Evolutionary conservation across 352 stramenopile species (phyloP), one percentile per base, ranked within the genome.

Genomic region (Phytopythium delawarense): DNA sequence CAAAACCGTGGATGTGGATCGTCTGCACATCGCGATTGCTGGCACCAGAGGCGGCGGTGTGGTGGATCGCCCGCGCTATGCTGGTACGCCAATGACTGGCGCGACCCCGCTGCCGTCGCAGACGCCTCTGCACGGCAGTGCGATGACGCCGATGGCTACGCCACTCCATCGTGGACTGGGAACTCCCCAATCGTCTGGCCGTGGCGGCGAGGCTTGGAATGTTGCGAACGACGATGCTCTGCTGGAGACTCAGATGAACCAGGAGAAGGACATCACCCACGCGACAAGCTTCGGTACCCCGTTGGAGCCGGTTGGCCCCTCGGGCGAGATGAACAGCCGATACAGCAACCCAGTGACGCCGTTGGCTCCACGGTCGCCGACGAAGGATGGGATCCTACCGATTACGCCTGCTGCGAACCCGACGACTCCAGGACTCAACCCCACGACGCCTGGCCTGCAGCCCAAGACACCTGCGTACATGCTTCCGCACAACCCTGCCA

Each of bases 231-330:
- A 96, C 63, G 87, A 96, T 50, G 84, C 84, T 11, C 54, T 96
- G 32, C 64, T 96, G 15, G 87, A 96, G 60, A 92, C 85, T 8
- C 86, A 96, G 32, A 84, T 94, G 76, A 94, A 94, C 63, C 87
- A 96, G 59, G 87, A 96, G 63, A 92, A 92, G 65, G 87, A 96
- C 64, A 93, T 96, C 66, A 92, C 87, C 23, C 87, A 96, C 59
- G 87, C 87, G 30, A 93, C 83, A 20, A 96, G 77, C 64, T 96
- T 96, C 52, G 87, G 87, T 11, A 88, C 85, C 20, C 87, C 87
- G 16, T 61, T 96, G 56, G 87, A 94, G 56, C 87, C 85, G 11
- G 81, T 85, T 46, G 82, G 79, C 18, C 79, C 87, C 18, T 81
- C 81, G n/a, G 79, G 77, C 52, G 79, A 88, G 63, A 81, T 83